Conservation (phyloP, 2,329 filamentous ascomycete genomes). For the Trichothecium sympodiale region DNA sequence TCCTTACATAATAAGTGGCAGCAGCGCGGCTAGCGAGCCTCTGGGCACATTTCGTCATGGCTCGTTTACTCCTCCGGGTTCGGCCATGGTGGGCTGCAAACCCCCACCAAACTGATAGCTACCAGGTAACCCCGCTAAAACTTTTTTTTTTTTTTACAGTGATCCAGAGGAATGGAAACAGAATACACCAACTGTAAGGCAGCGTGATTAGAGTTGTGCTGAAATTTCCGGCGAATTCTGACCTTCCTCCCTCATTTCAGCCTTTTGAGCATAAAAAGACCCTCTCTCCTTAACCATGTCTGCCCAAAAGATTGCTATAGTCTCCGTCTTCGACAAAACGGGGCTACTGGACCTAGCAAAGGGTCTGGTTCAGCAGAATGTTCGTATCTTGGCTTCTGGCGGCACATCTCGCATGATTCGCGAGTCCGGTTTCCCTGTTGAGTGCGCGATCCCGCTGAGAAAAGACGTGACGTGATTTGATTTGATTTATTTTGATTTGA, state of each 20-base stretch:
- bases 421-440: conserved; percentile 89
- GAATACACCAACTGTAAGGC: too few relatives aligned
- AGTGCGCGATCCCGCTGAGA: conserved; percentile 40
- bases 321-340: conserved; percentile 99
- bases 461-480: neutral
- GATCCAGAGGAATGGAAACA: too few relatives aligned
- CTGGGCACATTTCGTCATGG: too few relatives aligned
- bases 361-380: conserved; percentile 78
- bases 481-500: neutral
- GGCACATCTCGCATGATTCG: conserved; percentile 94
- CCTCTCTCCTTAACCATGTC: conserved; percentile 20
- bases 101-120: too few relatives aligned
- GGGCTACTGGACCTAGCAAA: conserved; percentile 87
- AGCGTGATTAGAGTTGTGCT: too few relatives aligned
- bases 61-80: too few relatives aligned
- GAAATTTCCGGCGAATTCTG: too few relatives aligned
- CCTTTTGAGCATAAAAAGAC: neutral
- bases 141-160: conserved; percentile 3
- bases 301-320: conserved; percentile 63
- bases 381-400: conserved; percentile 86
- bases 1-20: too few relatives aligned
- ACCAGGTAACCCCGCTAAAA: conserved; percentile 6
- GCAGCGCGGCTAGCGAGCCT: neutral
- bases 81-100: neutral
- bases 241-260: conserved; percentile 1